phyloP scores from a whole-genome alignment of 805 yeast genomes.

The Hanseniaspora meyeri region DNA sequence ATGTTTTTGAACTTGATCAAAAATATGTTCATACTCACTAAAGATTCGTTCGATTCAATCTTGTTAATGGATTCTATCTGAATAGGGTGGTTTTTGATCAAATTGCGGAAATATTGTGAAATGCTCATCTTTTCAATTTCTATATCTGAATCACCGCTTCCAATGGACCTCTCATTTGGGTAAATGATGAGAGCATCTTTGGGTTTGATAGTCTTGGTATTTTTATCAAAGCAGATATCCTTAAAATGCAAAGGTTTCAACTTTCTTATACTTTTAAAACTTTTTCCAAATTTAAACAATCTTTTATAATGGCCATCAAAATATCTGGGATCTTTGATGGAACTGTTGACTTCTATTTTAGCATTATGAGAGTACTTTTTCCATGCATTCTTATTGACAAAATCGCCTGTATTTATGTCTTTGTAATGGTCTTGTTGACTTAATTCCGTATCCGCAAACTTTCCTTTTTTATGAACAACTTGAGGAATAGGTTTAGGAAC shows the following conservation, averaged over 20 bases:
- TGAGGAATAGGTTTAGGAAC: neutral
- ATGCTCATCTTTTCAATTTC: neutral
- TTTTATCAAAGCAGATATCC: neutral
- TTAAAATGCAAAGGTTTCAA: neutral
- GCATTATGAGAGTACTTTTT: neutral
- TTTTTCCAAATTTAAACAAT: neutral
- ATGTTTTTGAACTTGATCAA: neutral
- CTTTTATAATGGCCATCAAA: neutral
- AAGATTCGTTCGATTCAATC: slow-evolving; percentile 2
- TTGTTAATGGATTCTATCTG: neutral
- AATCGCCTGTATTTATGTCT: neutral
- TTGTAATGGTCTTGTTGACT: slow-evolving; percentile 9
- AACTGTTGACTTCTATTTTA: neutral
- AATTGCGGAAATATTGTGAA: neutral
- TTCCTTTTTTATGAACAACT: neutral
- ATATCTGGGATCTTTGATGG: neutral
- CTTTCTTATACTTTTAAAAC: neutral
- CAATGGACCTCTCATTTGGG: neutral
- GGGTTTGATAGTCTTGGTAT: neutral
- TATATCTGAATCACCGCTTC: slow-evolving; percentile 2
- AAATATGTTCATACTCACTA: slow-evolving; percentile 5
- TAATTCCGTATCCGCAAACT: neutral
- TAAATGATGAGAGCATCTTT: neutral
- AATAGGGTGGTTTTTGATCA: neutral
- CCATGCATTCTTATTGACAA: neutral